These are phyloP conservation scores for Aspergillus nidulans DNA, from an alignment of 495 filamentous ascomycete genomes.

Conservation along the genomic window DNA sequence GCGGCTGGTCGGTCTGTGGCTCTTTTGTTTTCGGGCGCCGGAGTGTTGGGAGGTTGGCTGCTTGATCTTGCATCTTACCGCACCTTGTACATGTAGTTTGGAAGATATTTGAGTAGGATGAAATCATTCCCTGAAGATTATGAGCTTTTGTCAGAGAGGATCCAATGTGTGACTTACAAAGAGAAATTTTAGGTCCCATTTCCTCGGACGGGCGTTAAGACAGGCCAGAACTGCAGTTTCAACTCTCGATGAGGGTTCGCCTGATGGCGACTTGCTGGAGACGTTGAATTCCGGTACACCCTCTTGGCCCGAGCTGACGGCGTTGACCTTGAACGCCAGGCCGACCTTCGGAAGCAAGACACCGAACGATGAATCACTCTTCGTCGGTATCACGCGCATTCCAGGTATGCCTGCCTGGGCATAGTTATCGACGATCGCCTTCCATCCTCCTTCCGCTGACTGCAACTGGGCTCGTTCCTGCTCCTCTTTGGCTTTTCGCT, in stretches of 20 bases:
- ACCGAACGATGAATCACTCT: conserved; percentile 22
- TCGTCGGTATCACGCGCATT: conserved; percentile 24
- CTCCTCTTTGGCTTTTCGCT: conserved; percentile 23
- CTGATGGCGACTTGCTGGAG: conserved; percentile 18
- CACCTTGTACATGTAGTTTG: conserved; percentile 38
- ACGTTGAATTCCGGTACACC: conserved; percentile 35
- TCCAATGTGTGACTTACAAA: conserved; percentile 26
- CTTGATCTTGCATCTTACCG: conserved; percentile 32
- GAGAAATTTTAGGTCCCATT: conserved; percentile 42
- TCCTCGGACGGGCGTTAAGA: conserved; percentile 32
- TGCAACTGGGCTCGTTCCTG: conserved; percentile 26
- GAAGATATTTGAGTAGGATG: conserved; percentile 38
- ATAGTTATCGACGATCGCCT: conserved; percentile 29
- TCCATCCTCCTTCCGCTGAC: conserved; percentile 32
- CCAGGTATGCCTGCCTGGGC: conserved; percentile 23
- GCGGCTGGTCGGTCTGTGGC: neutral
- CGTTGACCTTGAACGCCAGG: conserved; percentile 29
- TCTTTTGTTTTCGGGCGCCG: conserved; percentile 18
- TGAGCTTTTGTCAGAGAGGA: conserved; percentile 6
- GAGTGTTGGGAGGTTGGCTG: conserved; percentile 35
- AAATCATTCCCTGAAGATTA: conserved; percentile 9
- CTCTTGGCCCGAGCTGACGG: conserved; percentile 14
- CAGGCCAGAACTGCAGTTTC: conserved; percentile 31
- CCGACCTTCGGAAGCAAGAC: conserved; percentile 33
- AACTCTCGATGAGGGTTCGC: conserved; percentile 26